Conservation (phyloP, 305 asterid genomes). For the Stenogyne calaminthoides region DNA sequence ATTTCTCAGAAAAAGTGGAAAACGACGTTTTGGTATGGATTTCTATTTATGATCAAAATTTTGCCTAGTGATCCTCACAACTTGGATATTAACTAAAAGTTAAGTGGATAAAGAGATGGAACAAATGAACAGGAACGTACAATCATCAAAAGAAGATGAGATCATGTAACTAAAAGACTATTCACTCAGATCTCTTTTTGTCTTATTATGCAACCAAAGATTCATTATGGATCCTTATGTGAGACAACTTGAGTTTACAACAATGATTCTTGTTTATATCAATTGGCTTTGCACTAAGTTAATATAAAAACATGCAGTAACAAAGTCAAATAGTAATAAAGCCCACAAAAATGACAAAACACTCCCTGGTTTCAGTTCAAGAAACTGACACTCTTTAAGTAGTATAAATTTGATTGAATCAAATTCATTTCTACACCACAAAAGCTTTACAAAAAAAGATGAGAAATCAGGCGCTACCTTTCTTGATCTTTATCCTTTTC, state of each 20-base stretch:
- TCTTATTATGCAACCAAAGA: neutral
- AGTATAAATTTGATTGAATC: no score
- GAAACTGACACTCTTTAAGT: no score
- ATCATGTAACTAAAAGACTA: neutral
- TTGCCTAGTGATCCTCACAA: no score
- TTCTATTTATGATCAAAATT: neutral
- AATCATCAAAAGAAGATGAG: neutral
- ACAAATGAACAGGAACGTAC: no score
- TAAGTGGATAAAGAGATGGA: neutral
- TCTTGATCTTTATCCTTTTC: conserved; percentile 10
- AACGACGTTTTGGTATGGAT: neutral
- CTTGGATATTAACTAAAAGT: neutral
- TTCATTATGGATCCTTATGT: neutral
- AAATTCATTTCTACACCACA: no score
- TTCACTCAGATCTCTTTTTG: neutral
- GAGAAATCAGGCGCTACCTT: conserved; percentile 8
- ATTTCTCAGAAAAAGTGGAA: neutral
- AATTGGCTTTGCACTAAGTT: neutral
- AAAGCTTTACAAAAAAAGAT: neutral
- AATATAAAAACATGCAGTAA: neutral
- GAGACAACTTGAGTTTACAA: neutral
- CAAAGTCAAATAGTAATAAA: neutral
- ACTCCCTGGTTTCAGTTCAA: no score
- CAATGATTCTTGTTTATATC: conserved; percentile 22
- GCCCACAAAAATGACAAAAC: neutral